Percentiles rank a stretch among this genome's conserved stretches.
Conservation (phyloP, 371 early-diverging fungal species). For the Choanephora cucurbitarum region DNA sequence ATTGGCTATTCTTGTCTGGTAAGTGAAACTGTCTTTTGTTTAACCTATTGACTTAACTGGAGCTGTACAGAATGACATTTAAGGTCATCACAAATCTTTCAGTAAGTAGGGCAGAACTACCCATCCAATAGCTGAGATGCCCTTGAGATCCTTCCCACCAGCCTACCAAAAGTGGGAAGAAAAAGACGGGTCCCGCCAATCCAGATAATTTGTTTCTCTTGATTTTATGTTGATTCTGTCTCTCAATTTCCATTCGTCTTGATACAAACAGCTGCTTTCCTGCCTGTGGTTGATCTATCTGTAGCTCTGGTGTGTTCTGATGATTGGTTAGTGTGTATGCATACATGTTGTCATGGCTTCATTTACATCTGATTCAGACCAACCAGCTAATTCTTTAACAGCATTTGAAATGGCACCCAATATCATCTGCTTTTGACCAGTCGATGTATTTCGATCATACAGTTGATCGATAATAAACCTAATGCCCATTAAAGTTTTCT, state of each 20-base stretch:
- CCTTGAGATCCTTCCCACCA: slow-evolving; percentile 55
- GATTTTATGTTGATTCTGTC: slow-evolving; percentile 14
- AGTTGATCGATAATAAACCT: slow-evolving; percentile 44
- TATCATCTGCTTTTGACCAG: slow-evolving; percentile 30
- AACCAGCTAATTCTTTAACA: slow-evolving; percentile 44
- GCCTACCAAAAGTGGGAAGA: slow-evolving; percentile 48
- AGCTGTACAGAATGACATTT: slow-evolving; percentile 44
- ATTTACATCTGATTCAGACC: slow-evolving; percentile 18
- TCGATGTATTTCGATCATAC: slow-evolving; percentile 42
- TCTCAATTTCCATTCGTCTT: slow-evolving; percentile 31
- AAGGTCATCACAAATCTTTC: slow-evolving; percentile 51
- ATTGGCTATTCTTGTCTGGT: slow-evolving; percentile 34
- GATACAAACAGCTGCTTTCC: slow-evolving; percentile 41
- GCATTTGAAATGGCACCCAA: slow-evolving; percentile 35
- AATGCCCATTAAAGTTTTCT: not conserved
- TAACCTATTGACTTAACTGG: slow-evolving; percentile 26
- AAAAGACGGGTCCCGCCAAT: slow-evolving; percentile 42
- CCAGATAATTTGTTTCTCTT: slow-evolving; percentile 37
- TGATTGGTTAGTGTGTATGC: too few relatives aligned
- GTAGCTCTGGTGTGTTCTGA: not conserved
- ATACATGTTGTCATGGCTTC: too few relatives aligned
- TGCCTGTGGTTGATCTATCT: slow-evolving; percentile 6
- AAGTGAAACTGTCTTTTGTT: too few relatives aligned
- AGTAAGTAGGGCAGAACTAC: slow-evolving; percentile 28
- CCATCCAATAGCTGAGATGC: slow-evolving; percentile 34